Evolutionary conservation across 176 grass and related monocot species (phyloP).

Genomic region (Bonia amplexicaulis): DNA sequence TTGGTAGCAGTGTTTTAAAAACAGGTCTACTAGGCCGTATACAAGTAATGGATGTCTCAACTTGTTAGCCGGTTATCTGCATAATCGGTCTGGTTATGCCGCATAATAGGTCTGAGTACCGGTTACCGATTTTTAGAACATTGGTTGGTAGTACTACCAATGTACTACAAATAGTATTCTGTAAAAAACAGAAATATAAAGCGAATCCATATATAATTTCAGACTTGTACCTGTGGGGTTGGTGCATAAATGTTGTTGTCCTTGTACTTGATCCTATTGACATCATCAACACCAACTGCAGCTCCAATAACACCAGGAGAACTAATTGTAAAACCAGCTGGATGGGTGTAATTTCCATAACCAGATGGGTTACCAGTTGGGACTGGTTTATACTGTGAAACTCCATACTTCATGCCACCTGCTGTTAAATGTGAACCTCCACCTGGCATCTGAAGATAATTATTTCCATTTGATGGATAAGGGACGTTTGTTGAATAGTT

Average conservation of each 20-base stretch:
- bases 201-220: neutral
- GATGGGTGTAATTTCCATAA: constrained; percentile 68
- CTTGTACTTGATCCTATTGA: constrained; percentile 66
- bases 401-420: constrained; percentile 58
- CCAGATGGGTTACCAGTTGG: constrained; percentile 61
- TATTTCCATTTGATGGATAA: constrained; percentile 65
- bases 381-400: constrained; percentile 63
- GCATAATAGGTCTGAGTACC: too few species aligned
- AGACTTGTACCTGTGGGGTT: constrained; percentile 52
- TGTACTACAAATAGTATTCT: neutral
- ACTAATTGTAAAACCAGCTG: constrained; percentile 57
- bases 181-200: neutral
- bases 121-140: too few species aligned
- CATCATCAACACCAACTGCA: constrained; percentile 57
- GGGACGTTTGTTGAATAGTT: constrained; percentile 66
- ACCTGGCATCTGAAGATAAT: constrained; percentile 64
- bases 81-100: too few species aligned
- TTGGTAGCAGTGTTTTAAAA: neutral
- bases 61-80: too few species aligned
- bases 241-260: constrained; percentile 68
- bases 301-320: constrained; percentile 71
- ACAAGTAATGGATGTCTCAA: too few species aligned
- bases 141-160: neutral
- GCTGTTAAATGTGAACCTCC: constrained; percentile 58
- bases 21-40: too few species aligned